Conservation (phyloP, 495 filamentous ascomycete species). For the Rhypophila decipiens region DNA sequence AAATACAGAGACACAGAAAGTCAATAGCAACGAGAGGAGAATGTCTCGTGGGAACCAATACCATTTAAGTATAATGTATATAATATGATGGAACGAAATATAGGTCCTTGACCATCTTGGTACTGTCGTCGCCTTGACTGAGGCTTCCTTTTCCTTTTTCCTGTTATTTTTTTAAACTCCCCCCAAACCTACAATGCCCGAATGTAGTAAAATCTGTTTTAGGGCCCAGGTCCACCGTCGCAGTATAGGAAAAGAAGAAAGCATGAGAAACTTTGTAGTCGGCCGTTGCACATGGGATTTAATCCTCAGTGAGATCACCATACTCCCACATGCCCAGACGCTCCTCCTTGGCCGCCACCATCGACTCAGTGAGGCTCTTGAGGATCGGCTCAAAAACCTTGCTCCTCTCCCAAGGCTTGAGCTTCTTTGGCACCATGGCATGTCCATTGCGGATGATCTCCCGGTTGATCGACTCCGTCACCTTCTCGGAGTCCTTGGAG, state of each 20-base stretch:
- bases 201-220: no score
- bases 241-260: no score
- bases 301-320: slow-evolving; percentile 89
- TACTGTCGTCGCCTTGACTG: no score
- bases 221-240: no score
- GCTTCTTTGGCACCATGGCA: slow-evolving; percentile 82
- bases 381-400: slow-evolving; percentile 62
- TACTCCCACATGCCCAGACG: slow-evolving; percentile 95
- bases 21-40: no score
- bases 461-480: slow-evolving; percentile 70
- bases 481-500: slow-evolving; percentile 35
- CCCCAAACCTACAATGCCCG: no score
- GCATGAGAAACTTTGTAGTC: neutral
- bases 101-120: no score
- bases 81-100: no score
- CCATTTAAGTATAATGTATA: no score
- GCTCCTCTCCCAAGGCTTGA: slow-evolving; percentile 79
- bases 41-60: no score
- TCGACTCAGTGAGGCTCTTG: slow-evolving; percentile 56
- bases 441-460: slow-evolving; percentile 76
- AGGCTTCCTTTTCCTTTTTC: neutral
- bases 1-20: no score
- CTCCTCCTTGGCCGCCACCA: slow-evolving; percentile 68
- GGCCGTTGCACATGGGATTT: slow-evolving; percentile 12
- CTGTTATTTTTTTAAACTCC: neutral